Conservation (phyloP, 495 filamentous ascomycete genomes). For the Podospora tetraspora region DNA sequence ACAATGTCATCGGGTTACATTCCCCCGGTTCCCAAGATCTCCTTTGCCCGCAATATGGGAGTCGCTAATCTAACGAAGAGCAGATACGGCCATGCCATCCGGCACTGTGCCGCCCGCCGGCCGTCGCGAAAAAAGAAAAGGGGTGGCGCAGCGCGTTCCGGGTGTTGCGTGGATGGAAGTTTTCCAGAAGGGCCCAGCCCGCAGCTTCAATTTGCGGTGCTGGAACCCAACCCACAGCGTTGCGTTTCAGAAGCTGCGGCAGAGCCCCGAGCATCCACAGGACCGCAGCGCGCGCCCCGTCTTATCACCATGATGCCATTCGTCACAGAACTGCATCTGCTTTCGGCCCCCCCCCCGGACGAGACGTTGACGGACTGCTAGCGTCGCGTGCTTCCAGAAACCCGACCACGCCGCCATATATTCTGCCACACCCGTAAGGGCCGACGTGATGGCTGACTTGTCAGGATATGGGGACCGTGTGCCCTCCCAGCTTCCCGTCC, state of each 20-base stretch:
- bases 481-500: neutral
- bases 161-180: neutral
- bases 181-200: slow-evolving; percentile 11
- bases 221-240: slow-evolving; percentile 2
- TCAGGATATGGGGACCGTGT: neutral
- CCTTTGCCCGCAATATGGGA: slow-evolving; percentile 1
- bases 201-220: slow-evolving; percentile 7
- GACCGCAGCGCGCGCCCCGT: neutral
- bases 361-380: neutral
- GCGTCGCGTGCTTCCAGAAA: neutral
- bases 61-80: neutral
- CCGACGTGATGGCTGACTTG: neutral
- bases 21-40: slow-evolving; percentile 2
- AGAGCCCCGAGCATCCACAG: slow-evolving; percentile 2
- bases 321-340: neutral
- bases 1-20: slow-evolving; percentile 10
- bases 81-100: neutral
- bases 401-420: neutral
- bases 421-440: neutral
- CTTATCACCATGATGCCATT: neutral
- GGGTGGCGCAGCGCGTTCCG: neutral
- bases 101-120: neutral
- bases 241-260: slow-evolving; percentile 14
- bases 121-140: slow-evolving; percentile 7
- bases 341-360: neutral